Evolutionary conservation across 192 early-diverging fungal species (phyloP).

Genomic region (Dissophora globulifera): DNA sequence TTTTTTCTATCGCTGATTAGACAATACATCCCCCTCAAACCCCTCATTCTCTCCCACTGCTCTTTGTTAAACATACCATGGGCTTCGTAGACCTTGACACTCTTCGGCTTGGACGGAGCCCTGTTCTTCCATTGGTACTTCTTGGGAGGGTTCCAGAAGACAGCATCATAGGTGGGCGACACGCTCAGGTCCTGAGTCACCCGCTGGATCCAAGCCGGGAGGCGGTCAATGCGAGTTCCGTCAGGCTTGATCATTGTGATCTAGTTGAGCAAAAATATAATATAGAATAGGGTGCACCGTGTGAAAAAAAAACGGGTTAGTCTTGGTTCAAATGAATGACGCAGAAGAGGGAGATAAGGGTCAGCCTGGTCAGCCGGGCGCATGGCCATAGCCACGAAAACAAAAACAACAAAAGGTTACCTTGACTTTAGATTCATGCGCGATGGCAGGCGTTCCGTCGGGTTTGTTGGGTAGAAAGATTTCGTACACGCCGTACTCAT

Average conservation of each 20-base stretch:
- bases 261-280: too few species aligned
- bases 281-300: too few species aligned
- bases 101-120: slow-evolving; percentile 70
- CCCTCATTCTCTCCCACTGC: too few species aligned
- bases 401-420: too few species aligned
- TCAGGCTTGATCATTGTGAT: slow-evolving; percentile 79
- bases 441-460: slow-evolving; percentile 74
- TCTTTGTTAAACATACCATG: too few species aligned
- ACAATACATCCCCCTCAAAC: too few species aligned
- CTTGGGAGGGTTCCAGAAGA: slow-evolving; percentile 93
- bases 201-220: slow-evolving; percentile 89
- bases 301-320: too few species aligned
- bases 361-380: too few species aligned
- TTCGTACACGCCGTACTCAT: slow-evolving; percentile 89
- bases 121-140: slow-evolving; percentile 84
- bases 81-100: slow-evolving; percentile 91
- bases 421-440: slow-evolving; percentile 91
- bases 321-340: too few species aligned
- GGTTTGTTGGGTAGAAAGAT: slow-evolving; percentile 71
- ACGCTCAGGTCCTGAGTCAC: slow-evolving; percentile 87
- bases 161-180: slow-evolving; percentile 87
- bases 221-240: slow-evolving; percentile 85
- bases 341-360: too few species aligned
- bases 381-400: too few species aligned
- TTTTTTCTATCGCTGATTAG: too few species aligned